These are phyloP conservation scores for Adiantum capillusveneris DNA, from an alignment of 75 land plant species.

Conservation along the genomic window DNA sequence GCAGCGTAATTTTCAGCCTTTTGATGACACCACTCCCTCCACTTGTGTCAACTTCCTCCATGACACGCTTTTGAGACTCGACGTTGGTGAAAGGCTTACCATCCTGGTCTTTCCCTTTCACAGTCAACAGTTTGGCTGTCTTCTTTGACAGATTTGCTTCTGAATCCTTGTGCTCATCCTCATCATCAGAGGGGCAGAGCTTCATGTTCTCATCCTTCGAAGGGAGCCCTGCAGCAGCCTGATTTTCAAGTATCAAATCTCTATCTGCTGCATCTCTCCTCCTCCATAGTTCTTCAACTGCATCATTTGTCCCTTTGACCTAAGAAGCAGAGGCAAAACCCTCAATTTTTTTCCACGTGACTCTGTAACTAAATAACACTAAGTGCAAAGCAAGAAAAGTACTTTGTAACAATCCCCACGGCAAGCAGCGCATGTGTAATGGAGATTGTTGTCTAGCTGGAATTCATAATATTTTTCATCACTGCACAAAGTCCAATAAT, in stretches of 20 bases:
- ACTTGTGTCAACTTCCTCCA: constrained; percentile 1
- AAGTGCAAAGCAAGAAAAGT: background rate
- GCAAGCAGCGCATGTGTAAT: constrained; percentile 83
- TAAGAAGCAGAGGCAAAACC: constrained; percentile 10
- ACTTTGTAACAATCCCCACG: constrained; percentile 96
- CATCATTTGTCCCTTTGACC: constrained; percentile 76
- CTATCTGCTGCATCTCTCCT: constrained; percentile 64
- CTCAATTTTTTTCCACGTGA: no score
- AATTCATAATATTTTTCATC: constrained; percentile 87
- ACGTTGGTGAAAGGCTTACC: constrained; percentile 28
- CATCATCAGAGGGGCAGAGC: constrained; percentile 79
- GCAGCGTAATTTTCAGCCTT: constrained; percentile 4
- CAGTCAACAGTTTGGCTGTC: constrained; percentile 10
- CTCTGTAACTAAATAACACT: background rate
- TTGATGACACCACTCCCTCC: background rate
- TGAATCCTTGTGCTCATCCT: constrained; percentile 34
- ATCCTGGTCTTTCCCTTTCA: constrained; percentile 29
- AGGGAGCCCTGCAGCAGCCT: constrained; percentile 84
- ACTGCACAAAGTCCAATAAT: constrained; percentile 40
- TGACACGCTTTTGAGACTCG: background rate
- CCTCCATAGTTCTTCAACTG: constrained; percentile 87
- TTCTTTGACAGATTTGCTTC: constrained; percentile 14
- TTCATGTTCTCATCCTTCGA: constrained; percentile 56
- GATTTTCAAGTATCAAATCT: constrained; percentile 53
- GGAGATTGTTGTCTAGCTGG: constrained; percentile 66